These are phyloP conservation scores for Vaccinium corymbosum DNA, from an alignment of 148 eudicot species.

Conservation along the genomic window DNA sequence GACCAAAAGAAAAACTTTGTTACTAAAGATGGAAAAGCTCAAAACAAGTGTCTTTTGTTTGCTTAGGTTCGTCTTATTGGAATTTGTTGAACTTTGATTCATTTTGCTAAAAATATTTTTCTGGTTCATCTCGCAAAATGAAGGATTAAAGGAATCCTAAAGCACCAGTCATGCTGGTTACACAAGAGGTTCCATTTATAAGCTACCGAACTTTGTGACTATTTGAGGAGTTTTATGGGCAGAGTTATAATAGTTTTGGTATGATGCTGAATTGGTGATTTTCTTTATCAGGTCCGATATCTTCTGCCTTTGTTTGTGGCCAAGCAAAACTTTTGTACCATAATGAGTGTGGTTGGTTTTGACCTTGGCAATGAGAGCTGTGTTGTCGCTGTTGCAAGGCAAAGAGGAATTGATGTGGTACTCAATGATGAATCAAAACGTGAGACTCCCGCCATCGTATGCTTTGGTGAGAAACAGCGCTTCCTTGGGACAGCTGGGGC, in stretches of 20 bases:
- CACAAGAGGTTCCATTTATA: background rate
- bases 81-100: too few relatives aligned
- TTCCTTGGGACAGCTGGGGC: slow-evolving; percentile 96
- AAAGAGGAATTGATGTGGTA: slow-evolving; percentile 93
- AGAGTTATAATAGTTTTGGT: background rate
- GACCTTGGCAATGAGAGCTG: slow-evolving; percentile 91
- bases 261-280: background rate
- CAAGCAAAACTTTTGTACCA: slow-evolving; percentile 14
- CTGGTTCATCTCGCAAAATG: background rate
- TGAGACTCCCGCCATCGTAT: slow-evolving; percentile 87
- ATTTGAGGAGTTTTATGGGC: background rate
- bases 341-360: slow-evolving; percentile 95
- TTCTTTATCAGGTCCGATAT: background rate
- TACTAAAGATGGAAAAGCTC: background rate
- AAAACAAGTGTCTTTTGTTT: background rate
- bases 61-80: background rate
- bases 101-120: background rate
- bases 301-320: background rate
- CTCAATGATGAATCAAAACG: slow-evolving; percentile 94
- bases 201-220: background rate
- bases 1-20: background rate
- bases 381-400: slow-evolving; percentile 97
- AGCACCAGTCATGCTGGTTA: background rate
- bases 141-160: background rate
- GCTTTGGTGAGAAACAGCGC: slow-evolving; percentile 95